Base-by-base conservation (phyloP, 2,329 filamentous ascomycete genomes). In the Trichoderma sp. region DNA sequence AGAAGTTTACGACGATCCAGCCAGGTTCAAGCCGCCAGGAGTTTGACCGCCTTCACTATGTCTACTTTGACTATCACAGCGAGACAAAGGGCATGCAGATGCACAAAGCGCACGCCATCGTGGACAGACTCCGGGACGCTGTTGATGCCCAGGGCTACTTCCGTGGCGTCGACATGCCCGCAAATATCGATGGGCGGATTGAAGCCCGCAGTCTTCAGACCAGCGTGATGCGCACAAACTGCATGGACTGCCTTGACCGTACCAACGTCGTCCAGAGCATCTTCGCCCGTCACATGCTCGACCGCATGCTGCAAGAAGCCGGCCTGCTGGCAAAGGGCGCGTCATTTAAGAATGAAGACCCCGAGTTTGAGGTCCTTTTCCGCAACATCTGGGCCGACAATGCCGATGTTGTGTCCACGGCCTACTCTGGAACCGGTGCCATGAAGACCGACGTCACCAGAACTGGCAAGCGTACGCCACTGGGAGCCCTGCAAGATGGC, bases 381-480 rank as follows among this genome's bases (percentile, higher is more conserved):
- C 92, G 95, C 72, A 98, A 98, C 79, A 85, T 98, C 17, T 99
- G 95, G 95, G 95, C 95, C 34, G 95, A 99, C 80, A 99, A 99
- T 75, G 95, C 96, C 67, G 95, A 99, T 78, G 91, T 96, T 27
- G 94, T 99, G 37, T 97, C 94, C 19, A 90, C 88, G 72, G 90
- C 93, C 0, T 99, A 99, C 79, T 95, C 95, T 1, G 95, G 95
- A 66, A 99, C 96, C 0, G 96, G 95, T 3, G 95, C 95, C 61
- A 88, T 99, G 82, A 99, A 99, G 86, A 99, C 95, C 0, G 96
- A 99, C 78, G 93, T 98, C 74, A 99, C 95, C 2, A 90, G 95
- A n/a, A 93, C 93, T 2, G 96, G 94, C 59, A 89, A 92, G 74
- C 89, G 96, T 64, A 99, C 95, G 34, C 93, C 90, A 76, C 87